These are phyloP conservation scores for Apium graveolens DNA, from an alignment of 129 eudicot genomes.

Conservation along the genomic window DNA sequence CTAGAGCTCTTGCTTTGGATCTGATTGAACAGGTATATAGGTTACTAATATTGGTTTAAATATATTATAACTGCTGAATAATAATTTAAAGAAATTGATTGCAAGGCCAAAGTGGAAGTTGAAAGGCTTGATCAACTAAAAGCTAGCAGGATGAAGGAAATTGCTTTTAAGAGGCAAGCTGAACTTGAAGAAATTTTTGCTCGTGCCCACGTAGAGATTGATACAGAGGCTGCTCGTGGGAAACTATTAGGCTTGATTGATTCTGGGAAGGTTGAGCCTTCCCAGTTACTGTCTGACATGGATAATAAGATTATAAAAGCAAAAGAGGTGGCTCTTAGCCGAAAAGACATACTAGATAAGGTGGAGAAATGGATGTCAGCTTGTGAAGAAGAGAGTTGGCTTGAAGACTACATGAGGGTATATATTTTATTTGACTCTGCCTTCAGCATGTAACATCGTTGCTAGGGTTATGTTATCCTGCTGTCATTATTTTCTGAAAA, in stretches of 20 bases:
- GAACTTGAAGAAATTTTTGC: constrained; percentile 87
- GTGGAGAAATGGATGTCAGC: constrained; percentile 98
- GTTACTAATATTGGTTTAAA: not conserved
- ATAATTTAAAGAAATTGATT: not conserved
- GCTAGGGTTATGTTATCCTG: not conserved
- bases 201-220: constrained; percentile 77
- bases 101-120: constrained; percentile 89
- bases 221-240: constrained; percentile 64
- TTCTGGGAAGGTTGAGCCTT: constrained; percentile 80
- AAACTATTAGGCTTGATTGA: constrained; percentile 73
- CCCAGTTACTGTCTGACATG: constrained; percentile 88
- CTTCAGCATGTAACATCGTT: not conserved
- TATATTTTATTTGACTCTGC: constrained; percentile 3
- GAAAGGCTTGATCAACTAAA: constrained; percentile 82
- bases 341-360: constrained; percentile 92
- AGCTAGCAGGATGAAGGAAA: constrained; percentile 96
- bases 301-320: constrained; percentile 75
- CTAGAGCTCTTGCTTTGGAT: constrained; percentile 29
- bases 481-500: not conserved
- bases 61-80: not conserved
- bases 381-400: constrained; percentile 99
- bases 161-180: constrained; percentile 82
- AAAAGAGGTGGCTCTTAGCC: constrained; percentile 83
- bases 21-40: constrained; percentile 27
- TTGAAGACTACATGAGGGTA: constrained; percentile 95